Evolutionary conservation across 2,329 filamentous ascomycete species (phyloP).

Genomic region (Endothia cerciana): DNA sequence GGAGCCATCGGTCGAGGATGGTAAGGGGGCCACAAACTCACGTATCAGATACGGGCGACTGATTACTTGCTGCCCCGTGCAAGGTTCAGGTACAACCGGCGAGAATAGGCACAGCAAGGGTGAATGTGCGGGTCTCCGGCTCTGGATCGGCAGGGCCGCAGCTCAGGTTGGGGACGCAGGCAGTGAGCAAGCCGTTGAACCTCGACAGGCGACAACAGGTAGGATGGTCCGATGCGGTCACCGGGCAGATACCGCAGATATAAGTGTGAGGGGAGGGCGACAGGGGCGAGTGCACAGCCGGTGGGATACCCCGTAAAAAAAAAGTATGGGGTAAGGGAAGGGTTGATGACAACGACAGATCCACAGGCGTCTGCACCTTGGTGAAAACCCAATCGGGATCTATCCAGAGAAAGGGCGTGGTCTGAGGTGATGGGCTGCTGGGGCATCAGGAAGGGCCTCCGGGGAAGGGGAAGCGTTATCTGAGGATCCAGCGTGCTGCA

Average conservation of each 20-base stretch:
- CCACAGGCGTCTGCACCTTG: constrained; percentile 8
- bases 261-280: background rate
- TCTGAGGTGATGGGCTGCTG: constrained; percentile 17
- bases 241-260: constrained; percentile 10
- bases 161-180: background rate
- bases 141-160: background rate
- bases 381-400: constrained; percentile 28
- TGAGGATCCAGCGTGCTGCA: constrained; percentile 2
- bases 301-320: constrained; percentile 1
- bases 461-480: background rate
- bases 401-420: constrained; percentile 20
- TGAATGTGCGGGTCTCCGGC: background rate
- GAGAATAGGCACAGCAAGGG: background rate
- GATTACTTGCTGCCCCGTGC: background rate
- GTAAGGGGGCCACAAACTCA: constrained; percentile 18
- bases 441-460: background rate
- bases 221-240: background rate
- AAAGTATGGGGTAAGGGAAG: constrained; percentile 18
- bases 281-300: background rate
- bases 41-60: constrained; percentile 1
- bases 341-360: background rate
- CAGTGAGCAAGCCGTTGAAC: background rate
- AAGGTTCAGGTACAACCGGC: constrained; percentile 14
- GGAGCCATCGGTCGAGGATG: background rate
- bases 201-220: background rate